A percentile compares a stretch with the other conserved stretches of the same genome.
Evolutionary conservation across 2,329 filamentous ascomycete species (phyloP).

Genomic region (Berkeleyomyces rouxiae): DNA sequence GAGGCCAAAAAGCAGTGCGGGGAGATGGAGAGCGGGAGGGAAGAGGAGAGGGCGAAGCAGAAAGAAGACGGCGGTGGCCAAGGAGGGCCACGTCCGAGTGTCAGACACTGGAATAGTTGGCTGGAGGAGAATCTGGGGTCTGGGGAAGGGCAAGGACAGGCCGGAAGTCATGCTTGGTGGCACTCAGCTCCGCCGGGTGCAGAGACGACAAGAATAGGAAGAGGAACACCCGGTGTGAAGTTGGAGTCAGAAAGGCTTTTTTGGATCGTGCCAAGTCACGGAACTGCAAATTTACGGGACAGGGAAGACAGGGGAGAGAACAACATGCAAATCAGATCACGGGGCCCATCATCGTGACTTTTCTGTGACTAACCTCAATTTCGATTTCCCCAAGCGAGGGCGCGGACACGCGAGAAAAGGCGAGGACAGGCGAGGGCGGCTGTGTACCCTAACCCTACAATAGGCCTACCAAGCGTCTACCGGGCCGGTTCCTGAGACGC

Average conservation of each 20-base stretch:
- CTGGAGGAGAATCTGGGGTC: neutral
- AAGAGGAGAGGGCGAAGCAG: neutral
- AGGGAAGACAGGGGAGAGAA: neutral
- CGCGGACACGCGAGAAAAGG: neutral
- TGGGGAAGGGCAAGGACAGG: neutral
- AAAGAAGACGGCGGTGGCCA: neutral
- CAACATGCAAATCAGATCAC: neutral
- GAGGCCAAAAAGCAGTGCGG: constrained; percentile 2
- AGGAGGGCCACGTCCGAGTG: neutral
- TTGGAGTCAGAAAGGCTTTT: neutral
- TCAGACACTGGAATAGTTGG: neutral
- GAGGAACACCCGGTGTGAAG: too few relatives aligned
- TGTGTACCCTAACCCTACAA: neutral
- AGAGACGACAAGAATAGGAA: neutral
- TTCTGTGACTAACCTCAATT: neutral
- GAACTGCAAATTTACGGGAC: neutral
- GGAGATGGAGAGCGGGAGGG: neutral
- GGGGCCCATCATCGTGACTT: neutral
- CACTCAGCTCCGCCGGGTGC: too few relatives aligned
- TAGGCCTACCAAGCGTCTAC: too few relatives aligned
- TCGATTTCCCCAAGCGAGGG: neutral
- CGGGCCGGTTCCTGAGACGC: too few relatives aligned
- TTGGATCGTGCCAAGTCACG: neutral
- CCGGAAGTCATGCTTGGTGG: too few relatives aligned
- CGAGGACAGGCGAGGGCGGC: neutral